Evolutionary conservation across 345 rosid genomes (phyloP), one percentile per base, ranked within the genome.

Genomic region (Ceriops tagal): DNA sequence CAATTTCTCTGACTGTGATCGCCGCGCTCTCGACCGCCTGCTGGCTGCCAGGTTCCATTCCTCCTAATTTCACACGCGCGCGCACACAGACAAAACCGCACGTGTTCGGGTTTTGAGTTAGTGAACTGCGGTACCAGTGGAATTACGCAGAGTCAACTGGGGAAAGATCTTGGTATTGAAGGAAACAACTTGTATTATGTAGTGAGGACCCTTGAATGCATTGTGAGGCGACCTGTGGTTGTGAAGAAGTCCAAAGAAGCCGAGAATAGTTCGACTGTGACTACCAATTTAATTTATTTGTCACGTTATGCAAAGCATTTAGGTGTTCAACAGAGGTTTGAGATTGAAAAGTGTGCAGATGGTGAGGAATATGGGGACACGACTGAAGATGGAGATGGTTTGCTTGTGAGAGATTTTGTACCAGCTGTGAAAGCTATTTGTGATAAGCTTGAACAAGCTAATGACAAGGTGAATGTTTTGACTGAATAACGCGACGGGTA

Each of bases 341-440:
- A 89, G 76, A 83, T 90, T 57, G 27, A 86, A 76, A 30, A 67
- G 62, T 67, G 55, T 77, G 64, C 74, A 67, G 73, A 71, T 58
- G 78, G 46, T 24, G 80, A 71, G 60, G 91, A 78, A 64, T 24
- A 16, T 15, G 30, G 16, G 13, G 59, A 27, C 16, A 78, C 64
- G 72, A 71, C 71, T 61, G 64, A 51, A 1, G 61, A 26, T 31
- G 83, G 77, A 66, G 87, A 83, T 72, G 79, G 77, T 77, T 31
- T 66, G 75, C 84, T 75, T 3, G 80, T 88, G 62, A 90, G 80
- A 80, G n/a, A n/a, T n/a, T n/a, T n/a, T n/a, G n/a, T n/a, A n/a
- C n/a, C n/a, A n/a, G 92, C 96, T 47, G 87, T 92, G 96, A 79
- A 76, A 82, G 93, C 89, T 46, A 70, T 90, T 46, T 92, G 93